phyloP scores from a whole-genome alignment of 2,329 filamentous ascomycete genomes.

The Microcera coccophila region DNA sequence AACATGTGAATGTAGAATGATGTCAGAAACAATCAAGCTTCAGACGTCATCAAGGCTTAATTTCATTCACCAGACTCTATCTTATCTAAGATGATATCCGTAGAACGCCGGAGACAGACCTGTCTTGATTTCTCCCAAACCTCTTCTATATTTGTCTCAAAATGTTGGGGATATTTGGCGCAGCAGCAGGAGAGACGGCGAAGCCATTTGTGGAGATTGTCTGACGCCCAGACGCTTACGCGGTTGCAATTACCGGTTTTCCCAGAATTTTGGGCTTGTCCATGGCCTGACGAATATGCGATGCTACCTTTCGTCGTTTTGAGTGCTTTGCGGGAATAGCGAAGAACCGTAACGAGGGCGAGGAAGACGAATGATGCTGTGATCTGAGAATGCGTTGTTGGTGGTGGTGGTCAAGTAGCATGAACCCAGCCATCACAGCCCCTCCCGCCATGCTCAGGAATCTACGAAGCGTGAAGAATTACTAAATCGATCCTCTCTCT shows the following conservation, averaged over 20 bases:
- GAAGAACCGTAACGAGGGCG: background rate
- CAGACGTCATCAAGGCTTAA: background rate
- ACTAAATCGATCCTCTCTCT: too few relatives aligned
- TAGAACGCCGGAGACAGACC: background rate
- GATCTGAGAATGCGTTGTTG: background rate
- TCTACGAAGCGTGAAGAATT: too few relatives aligned
- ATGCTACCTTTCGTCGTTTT: slow-evolving; percentile 3
- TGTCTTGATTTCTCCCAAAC: background rate
- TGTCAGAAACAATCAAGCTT: slow-evolving; percentile 7
- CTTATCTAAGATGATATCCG: background rate
- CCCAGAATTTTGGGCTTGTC: slow-evolving; percentile 8
- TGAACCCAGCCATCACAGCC: background rate
- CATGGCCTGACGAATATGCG: slow-evolving; percentile 4
- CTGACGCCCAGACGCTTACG: slow-evolving; percentile 13
- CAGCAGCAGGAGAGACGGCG: slow-evolving; percentile 3
- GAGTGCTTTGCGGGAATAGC: background rate
- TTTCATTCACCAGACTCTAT: background rate
- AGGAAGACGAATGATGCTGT: background rate
- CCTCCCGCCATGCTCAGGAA: background rate
- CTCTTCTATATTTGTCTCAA: too few relatives aligned
- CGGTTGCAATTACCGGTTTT: slow-evolving; percentile 13
- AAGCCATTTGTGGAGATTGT: slow-evolving; percentile 13
- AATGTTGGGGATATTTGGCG: background rate
- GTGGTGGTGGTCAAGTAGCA: background rate
- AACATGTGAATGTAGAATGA: slow-evolving; percentile 24